phyloP scores from a whole-genome alignment of 305 asterid species.

The Fraxinus nigra region DNA sequence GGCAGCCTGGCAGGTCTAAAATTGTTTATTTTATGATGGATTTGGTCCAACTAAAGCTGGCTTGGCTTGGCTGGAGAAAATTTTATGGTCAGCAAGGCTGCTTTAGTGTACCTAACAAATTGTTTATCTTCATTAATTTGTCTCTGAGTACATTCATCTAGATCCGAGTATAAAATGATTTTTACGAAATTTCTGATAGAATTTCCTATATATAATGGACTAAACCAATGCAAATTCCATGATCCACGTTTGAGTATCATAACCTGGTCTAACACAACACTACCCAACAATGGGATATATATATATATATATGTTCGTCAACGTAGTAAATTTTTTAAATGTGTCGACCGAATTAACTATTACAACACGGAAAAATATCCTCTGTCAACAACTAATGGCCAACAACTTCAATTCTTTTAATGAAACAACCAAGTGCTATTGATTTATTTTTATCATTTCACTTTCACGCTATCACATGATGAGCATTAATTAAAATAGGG shows the following conservation, averaged over 20 bases:
- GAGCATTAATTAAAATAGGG: background rate
- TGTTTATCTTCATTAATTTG: background rate
- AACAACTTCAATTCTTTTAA: background rate
- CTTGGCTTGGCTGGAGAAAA: background rate
- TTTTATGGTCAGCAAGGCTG: background rate
- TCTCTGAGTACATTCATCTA: background rate
- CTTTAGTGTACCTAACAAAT: background rate
- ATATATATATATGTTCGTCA: too few species aligned
- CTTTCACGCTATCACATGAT: background rate
- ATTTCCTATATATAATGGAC: background rate
- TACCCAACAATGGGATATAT: background rate
- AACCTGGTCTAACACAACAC: background rate
- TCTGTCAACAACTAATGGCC: background rate
- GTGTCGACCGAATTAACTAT: background rate
- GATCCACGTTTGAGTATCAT: background rate
- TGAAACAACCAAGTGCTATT: background rate
- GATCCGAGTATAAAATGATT: background rate
- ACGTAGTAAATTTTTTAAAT: background rate
- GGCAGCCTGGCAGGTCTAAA: background rate
- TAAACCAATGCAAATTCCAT: background rate
- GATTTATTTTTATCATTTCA: background rate
- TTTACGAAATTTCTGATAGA: background rate
- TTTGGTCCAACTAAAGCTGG: conserved; percentile 16
- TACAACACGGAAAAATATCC: background rate
- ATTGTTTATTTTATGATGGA: background rate